Evolutionary conservation across 768 basidiomycete genomes (phyloP), one percentile per base, ranked within the genome.

Genomic region (Lactarius akahatsu): DNA sequence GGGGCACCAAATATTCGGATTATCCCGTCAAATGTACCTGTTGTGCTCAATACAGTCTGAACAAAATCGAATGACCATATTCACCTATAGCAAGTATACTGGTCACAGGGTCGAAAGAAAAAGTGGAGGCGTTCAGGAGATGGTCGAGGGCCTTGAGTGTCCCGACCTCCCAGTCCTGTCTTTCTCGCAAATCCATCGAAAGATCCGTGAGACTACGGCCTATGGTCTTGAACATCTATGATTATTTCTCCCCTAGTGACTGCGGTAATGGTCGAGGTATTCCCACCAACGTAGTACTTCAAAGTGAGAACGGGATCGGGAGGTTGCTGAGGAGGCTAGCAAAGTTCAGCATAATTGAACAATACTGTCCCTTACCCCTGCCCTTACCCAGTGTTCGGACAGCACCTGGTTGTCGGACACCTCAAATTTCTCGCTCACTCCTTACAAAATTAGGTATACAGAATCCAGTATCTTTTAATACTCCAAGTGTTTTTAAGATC

Each of bases 1-100:
- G 87, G 82, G 6, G 83, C 80, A 2, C 94, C 94, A 69, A 86
- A 84, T 30, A 94, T 69, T 63, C 87, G 80, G 40, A 95, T 80
- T 1, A 73, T 64, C 0, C 94, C 92, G n/a, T 76, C 73, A 5
- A 81, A 74, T 0, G 91, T 92, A 2, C 90, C 92, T 89, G 59
- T 28, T 9, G 20, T 43, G 45, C 32, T 57, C 61, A 57, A 54
- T 61, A 56, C 50, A 10, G 4, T 62, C 23, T 26, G 11, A 18
- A 20, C 47, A 40, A 2, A 23, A 20, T 34, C 15, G 7, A 23
- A 13, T 10, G 11, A 6, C 13, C 26, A n/a, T 38, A 67, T 78
- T 43, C 73, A 87, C 87, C 87, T 58, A 83, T 72, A 36, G 86
- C 88, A n/a, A 91, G 77, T 26, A 90, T 74, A 43, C 86, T 81